Conservation (phyloP, 352 stramenopile genomes). For the Pythium volutum region DNA sequence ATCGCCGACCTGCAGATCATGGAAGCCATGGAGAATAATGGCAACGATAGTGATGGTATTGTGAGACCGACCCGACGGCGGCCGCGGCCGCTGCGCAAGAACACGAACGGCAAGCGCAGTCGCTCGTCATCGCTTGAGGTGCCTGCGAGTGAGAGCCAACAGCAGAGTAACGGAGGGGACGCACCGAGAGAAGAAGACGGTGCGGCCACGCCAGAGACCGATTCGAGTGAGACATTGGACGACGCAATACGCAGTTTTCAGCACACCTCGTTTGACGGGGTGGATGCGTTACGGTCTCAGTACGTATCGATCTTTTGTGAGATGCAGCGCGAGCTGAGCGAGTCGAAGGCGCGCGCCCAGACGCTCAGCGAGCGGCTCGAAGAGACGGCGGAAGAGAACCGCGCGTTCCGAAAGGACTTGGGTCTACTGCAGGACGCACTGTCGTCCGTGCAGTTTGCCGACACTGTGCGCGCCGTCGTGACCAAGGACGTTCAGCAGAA, state of each 20-base stretch:
- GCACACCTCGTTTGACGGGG: constrained; percentile 20
- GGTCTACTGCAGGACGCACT: constrained; percentile 59
- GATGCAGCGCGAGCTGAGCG: constrained; percentile 54
- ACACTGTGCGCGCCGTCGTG: constrained; percentile 60
- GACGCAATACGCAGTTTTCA: constrained; percentile 52
- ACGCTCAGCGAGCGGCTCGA: constrained; percentile 53
- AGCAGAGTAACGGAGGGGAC: no score
- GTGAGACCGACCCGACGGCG: background rate
- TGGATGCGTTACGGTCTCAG: constrained; percentile 40
- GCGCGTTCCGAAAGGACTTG: constrained; percentile 62
- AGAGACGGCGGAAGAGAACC: constrained; percentile 53
- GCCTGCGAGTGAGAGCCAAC: constrained; percentile 2
- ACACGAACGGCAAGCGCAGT: constrained; percentile 12
- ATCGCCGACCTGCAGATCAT: constrained; percentile 70
- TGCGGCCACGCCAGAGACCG: background rate
- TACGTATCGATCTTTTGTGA: constrained; percentile 71
- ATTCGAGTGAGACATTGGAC: constrained; percentile 34
- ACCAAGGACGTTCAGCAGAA: constrained; percentile 51
- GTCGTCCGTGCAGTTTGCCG: constrained; percentile 53
- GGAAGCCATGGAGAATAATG: constrained; percentile 34
- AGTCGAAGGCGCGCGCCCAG: constrained; percentile 50
- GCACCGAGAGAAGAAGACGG: no score
- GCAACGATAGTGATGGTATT: background rate
- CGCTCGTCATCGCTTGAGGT: constrained; percentile 20
- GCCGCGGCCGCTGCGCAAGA: constrained; percentile 4